Conservation (phyloP, 257 asterid species). For the Haberlea rhodopensis region DNA sequence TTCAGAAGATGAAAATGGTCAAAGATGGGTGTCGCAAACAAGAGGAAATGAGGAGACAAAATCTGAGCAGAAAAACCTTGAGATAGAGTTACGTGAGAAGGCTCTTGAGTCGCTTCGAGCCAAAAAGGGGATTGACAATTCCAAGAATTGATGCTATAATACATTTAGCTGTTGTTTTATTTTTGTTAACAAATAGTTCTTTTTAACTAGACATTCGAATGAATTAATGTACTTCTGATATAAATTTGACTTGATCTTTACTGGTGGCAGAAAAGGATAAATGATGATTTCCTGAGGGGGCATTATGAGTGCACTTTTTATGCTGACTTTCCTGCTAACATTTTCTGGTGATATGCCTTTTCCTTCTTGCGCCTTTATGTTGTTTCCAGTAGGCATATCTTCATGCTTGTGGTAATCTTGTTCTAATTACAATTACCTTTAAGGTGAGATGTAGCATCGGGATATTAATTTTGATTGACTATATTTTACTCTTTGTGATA, state of each 20-base stretch:
- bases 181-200: slow-evolving; percentile 27
- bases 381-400: no score
- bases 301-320: slow-evolving; percentile 78
- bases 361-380: no score
- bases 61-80: slow-evolving; percentile 77
- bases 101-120: slow-evolving; percentile 96
- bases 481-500: slow-evolving; percentile 30
- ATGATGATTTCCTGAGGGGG: slow-evolving; percentile 85
- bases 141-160: slow-evolving; percentile 34
- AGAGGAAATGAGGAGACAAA: slow-evolving; percentile 43
- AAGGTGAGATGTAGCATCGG: slow-evolving; percentile 4
- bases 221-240: slow-evolving; percentile 42
- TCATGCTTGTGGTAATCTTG: slow-evolving; percentile 20
- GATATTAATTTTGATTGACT: no score
- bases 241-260: slow-evolving; percentile 72
- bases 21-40: slow-evolving; percentile 32
- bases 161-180: slow-evolving; percentile 29
- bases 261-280: slow-evolving; percentile 80
- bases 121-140: slow-evolving; percentile 68
- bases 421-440: not conserved
- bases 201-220: slow-evolving; percentile 44
- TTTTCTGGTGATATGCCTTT: slow-evolving; percentile 72
- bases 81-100: slow-evolving; percentile 93
- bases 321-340: slow-evolving; percentile 85
- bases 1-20: slow-evolving; percentile 54